Evolutionary conservation across 192 early-diverging fungal genomes (phyloP).

Genomic region (Piromyces sp.): DNA sequence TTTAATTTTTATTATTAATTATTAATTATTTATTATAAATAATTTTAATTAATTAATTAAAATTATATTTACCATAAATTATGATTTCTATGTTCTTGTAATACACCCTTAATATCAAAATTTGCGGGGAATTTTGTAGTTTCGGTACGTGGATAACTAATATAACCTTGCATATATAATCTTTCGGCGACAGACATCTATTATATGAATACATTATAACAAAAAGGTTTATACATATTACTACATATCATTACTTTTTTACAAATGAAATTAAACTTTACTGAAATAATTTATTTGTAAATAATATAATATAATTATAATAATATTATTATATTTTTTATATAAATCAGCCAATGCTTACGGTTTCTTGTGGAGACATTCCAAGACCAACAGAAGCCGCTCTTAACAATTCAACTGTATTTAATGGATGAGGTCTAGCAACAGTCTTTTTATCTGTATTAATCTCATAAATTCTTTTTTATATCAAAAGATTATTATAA

Average conservation of each 20-base stretch:
- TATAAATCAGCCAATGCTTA: not conserved
- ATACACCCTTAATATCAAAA: conserved; percentile 20
- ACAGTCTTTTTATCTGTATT: not conserved
- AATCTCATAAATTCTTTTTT: not conserved
- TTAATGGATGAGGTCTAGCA: conserved; percentile 1
- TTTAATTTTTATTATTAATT: too few species aligned
- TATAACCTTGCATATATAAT: conserved; percentile 28
- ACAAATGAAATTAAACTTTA: too few species aligned
- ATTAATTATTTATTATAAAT: too few species aligned
- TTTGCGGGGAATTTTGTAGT: conserved; percentile 20
- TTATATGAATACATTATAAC: not conserved
- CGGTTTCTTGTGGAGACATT: conserved; percentile 22
- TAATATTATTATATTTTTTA: not conserved
- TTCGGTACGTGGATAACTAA: conserved; percentile 33
- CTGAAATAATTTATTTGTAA: too few species aligned
- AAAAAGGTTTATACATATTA: not conserved
- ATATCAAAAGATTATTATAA: too few species aligned
- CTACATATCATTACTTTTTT: too few species aligned
- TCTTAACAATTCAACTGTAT: conserved; percentile 23
- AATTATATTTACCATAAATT: conserved; percentile 10
- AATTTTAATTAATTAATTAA: too few species aligned
- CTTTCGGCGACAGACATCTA: conserved; percentile 26
- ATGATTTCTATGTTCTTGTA: conserved; percentile 15
- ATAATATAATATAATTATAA: not conserved
- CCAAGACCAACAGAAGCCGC: conserved; percentile 23